These are phyloP conservation scores for Colletotrichum simmondsii DNA, from an alignment of 2,329 filamentous ascomycete species.

Conservation along the genomic window DNA sequence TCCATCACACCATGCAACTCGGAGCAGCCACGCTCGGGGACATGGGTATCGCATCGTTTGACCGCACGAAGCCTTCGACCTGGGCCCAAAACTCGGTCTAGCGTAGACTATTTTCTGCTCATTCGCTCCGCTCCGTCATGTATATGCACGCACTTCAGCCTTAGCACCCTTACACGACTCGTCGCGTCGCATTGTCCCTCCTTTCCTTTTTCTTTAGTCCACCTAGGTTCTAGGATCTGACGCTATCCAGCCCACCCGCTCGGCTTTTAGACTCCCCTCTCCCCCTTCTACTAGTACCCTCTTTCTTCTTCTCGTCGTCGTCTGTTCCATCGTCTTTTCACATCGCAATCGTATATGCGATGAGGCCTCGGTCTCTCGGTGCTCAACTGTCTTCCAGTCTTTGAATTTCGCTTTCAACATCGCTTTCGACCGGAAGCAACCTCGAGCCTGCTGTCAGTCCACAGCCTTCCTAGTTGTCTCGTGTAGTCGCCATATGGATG, in stretches of 20 bases:
- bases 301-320: not conserved
- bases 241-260: conserved; percentile 5
- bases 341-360: not conserved
- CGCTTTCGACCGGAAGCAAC: too few species aligned
- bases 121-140: conserved; percentile 14
- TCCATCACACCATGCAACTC: conserved; percentile 12
- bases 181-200: conserved; percentile 30
- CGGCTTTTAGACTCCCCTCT: conserved; percentile 23
- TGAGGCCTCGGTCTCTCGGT: not conserved
- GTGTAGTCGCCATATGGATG: conserved; percentile 21
- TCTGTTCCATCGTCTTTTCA: not conserved
- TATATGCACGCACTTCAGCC: conserved; percentile 26
- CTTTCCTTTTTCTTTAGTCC: conserved; percentile 26
- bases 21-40: conserved; percentile 29
- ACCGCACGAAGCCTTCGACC: conserved; percentile 27
- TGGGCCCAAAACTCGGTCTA: conserved; percentile 21
- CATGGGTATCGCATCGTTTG: not conserved
- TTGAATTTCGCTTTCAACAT: not conserved
- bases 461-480: not conserved
- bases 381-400: not conserved
- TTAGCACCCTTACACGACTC: conserved; percentile 29
- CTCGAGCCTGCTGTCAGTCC: not conserved
- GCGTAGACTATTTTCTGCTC: conserved; percentile 13
- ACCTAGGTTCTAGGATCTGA: conserved; percentile 7
- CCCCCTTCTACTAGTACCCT: conserved; percentile 1